Percentiles rank a stretch among this genome's conserved stretches.
phyloP scores from a whole-genome alignment of 108 stramenopile genomes.

The Skeletonema menzelii region DNA sequence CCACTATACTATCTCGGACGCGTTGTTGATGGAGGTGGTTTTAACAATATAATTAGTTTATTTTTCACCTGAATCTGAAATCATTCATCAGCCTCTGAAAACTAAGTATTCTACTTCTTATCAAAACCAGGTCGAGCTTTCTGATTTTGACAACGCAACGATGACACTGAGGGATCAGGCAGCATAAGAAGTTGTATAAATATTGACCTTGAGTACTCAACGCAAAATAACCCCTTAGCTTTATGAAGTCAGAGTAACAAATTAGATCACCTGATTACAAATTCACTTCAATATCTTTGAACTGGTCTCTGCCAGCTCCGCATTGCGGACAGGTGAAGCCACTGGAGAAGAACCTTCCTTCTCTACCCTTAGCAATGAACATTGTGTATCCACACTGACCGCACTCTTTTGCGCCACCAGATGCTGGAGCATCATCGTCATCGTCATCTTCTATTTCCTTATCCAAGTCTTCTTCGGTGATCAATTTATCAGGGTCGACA shows the following conservation, averaged over 20 bases:
- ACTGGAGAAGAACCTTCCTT: slow-evolving; percentile 84
- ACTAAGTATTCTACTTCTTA: too few species aligned
- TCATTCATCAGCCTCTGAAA: too few species aligned
- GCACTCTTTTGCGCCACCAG: slow-evolving; percentile 62
- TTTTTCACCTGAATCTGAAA: too few species aligned
- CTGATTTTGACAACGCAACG: too few species aligned
- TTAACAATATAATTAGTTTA: too few species aligned
- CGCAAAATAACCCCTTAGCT: background rate
- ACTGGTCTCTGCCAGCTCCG: slow-evolving; percentile 78
- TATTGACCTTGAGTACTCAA: background rate
- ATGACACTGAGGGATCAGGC: background rate
- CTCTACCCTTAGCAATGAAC: slow-evolving; percentile 87
- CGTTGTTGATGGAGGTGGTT: background rate
- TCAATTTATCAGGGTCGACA: slow-evolving; percentile 18
- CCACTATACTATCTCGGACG: slow-evolving; percentile 95
- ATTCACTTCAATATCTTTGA: slow-evolving; percentile 42
- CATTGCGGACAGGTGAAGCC: slow-evolving; percentile 89
- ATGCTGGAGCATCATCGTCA: slow-evolving; percentile 23
- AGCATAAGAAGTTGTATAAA: background rate
- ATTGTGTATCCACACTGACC: slow-evolving; percentile 84
- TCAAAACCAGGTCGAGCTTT: too few species aligned
- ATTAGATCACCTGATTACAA: background rate
- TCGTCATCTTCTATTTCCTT: slow-evolving; percentile 45
- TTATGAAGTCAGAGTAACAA: background rate
- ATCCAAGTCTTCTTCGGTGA: slow-evolving; percentile 40